Evolutionary conservation across 768 basidiomycete genomes (phyloP).

Genomic region (Mycena leptocephala): DNA sequence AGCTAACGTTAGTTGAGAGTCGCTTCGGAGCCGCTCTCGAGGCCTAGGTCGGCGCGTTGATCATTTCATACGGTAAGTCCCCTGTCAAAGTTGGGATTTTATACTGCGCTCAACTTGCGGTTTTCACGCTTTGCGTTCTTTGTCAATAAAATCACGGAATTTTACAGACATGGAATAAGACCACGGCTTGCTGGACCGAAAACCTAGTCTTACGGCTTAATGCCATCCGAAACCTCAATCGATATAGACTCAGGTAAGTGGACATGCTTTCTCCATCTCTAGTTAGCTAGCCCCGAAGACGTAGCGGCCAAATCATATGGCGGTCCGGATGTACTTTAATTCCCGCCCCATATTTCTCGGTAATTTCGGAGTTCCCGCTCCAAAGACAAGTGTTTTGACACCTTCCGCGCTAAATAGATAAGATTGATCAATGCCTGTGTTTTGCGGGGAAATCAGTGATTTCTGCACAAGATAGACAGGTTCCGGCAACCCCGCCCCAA

Average conservation of each 20-base stretch:
- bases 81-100: neutral
- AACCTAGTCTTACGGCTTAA: neutral
- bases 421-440: neutral
- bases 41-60: neutral
- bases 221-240: neutral
- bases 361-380: neutral
- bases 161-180: neutral
- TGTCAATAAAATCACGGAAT: neutral
- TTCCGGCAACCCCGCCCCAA: neutral
- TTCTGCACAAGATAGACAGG: neutral
- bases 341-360: neutral
- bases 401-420: neutral
- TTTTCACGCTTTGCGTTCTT: neutral
- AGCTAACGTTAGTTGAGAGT: constrained; percentile 1
- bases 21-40: neutral
- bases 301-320: neutral
- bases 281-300: neutral
- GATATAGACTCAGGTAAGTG: neutral
- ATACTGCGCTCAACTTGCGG: neutral
- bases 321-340: too few species aligned
- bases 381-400: neutral
- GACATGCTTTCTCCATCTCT: neutral
- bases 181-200: neutral
- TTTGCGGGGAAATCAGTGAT: neutral
- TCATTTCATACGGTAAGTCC: neutral